Conservation (phyloP, 2,329 filamentous ascomycete species). For the Sclerotinia sclerotiorum region DNA sequence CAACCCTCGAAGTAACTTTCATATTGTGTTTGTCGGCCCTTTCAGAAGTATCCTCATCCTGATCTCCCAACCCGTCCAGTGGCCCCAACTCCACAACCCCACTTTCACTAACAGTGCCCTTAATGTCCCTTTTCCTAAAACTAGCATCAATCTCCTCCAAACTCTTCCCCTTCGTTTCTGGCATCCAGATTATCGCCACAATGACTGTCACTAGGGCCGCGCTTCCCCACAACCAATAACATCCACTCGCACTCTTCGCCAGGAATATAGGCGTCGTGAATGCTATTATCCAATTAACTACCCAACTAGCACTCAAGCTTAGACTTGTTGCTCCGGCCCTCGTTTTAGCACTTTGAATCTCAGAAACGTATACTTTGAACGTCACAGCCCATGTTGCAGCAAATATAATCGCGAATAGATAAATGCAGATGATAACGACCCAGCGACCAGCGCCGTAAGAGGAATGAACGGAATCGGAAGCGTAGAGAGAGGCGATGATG, state of each 20-base stretch:
- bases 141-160: conserved; percentile 34
- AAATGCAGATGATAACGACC: conserved; percentile 53
- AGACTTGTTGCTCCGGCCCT: conserved; percentile 55
- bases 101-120: not conserved
- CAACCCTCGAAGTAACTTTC: not conserved
- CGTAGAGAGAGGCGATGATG: conserved; percentile 55
- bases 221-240: conserved; percentile 40
- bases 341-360: conserved; percentile 57
- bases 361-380: conserved; percentile 56
- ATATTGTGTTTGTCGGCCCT: not conserved
- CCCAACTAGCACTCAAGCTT: conserved; percentile 49
- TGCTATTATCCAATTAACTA: conserved; percentile 39
- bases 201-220: conserved; percentile 42
- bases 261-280: conserved; percentile 41
- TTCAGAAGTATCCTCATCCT: not conserved
- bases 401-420: conserved; percentile 50
- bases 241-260: conserved; percentile 30
- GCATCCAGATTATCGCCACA: conserved; percentile 33
- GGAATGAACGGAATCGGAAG: conserved; percentile 46
- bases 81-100: not conserved
- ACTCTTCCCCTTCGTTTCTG: conserved; percentile 38
- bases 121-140: conserved; percentile 26
- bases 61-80: not conserved
- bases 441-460: conserved; percentile 46
- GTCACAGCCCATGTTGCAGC: conserved; percentile 54